Percentiles rank a stretch among this genome's conserved stretches.
Evolutionary conservation across 768 basidiomycete species (phyloP).

Genomic region (Trametes cingulata): DNA sequence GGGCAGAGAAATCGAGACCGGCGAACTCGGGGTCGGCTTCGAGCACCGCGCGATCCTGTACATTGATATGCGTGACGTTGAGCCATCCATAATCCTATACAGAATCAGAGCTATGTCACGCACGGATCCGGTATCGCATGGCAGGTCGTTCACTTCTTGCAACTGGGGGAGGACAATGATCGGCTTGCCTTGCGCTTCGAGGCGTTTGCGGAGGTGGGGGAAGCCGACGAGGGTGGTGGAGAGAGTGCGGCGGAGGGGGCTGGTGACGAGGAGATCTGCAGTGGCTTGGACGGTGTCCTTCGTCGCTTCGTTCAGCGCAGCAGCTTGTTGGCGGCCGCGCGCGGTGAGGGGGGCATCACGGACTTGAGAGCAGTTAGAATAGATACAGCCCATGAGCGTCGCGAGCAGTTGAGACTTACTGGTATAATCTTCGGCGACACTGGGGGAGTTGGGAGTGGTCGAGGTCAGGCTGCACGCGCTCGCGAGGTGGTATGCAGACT

Average conservation of each 20-base stretch:
- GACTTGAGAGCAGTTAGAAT: too few relatives aligned
- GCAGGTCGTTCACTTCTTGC: conserved; percentile 33
- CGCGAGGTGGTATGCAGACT: neutral
- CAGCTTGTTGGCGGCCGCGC: conserved; percentile 29
- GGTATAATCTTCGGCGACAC: conserved; percentile 29
- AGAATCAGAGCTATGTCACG: conserved; percentile 2
- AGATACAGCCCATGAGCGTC: too few relatives aligned
- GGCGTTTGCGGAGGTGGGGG: conserved; percentile 23
- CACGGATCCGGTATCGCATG: conserved; percentile 32
- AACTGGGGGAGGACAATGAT: conserved; percentile 29
- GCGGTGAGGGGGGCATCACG: conserved; percentile 30
- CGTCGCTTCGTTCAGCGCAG: conserved; percentile 25
- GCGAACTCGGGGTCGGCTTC: conserved; percentile 32
- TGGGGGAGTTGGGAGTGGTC: neutral
- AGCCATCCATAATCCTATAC: too few relatives aligned
- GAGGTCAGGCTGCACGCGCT: too few relatives aligned
- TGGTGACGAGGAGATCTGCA: conserved; percentile 31
- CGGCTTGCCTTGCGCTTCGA: conserved; percentile 28
- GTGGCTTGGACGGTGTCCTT: conserved; percentile 27
- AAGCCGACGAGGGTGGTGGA: conserved; percentile 31
- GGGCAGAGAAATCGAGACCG: conserved; percentile 29
- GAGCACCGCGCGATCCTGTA: conserved; percentile 28
- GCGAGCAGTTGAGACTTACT: conserved; percentile 19
- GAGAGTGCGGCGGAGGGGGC: conserved; percentile 29
- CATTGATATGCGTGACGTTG: too few relatives aligned